Evolutionary conservation across 495 filamentous ascomycete species (phyloP), one percentile per base, ranked within the genome.

Genomic region (Penicillium odoratum): DNA sequence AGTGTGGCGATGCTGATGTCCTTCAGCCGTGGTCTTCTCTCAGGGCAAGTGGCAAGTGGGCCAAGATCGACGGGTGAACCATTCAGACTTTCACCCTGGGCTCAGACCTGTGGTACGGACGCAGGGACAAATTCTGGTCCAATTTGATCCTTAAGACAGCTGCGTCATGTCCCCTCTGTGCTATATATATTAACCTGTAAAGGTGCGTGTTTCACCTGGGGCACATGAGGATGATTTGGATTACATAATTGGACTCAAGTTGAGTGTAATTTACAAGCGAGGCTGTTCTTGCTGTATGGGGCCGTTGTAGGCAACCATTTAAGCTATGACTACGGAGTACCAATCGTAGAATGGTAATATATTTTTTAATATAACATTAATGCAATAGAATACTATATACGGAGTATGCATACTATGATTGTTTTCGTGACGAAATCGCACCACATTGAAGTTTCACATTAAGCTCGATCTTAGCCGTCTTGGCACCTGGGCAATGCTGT

Each of bases 401-500:
- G 1, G 2, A 1, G 21, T 21, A 21, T 21, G 21, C 21, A 21
- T 21, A 21, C 21, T 36, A 36, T 11, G 1, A 11, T 11, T 36
- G 9, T 36, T 36, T 29, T 3, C 11, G 5, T 30, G 26, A 31
- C 26, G 26, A 31, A 31, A 15, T 18, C 25, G 3, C 7, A 25
- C 11, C 45, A 44, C 6, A 4, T 48, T 7, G 11, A 48, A 9
- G 28, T 48, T 48, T 48, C 21, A 26, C 16, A 28, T 48, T 64
- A 61, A 64, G 62, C 62, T 61, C 53, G 50, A 60, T 38, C 18
- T 30, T 33, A 43, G 50, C n/a, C 44, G 55, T 44, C 62, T 64
- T 64, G 62, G 62, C 62, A 29, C 33, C 62, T 64, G 61, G 62
- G 62, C 62, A 29, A 55, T 57, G 58, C 59, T 57, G 59, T 61